These are phyloP conservation scores for Sugiyamaella lignohabitans DNA, from an alignment of 805 yeast genomes.

Conservation along the genomic window DNA sequence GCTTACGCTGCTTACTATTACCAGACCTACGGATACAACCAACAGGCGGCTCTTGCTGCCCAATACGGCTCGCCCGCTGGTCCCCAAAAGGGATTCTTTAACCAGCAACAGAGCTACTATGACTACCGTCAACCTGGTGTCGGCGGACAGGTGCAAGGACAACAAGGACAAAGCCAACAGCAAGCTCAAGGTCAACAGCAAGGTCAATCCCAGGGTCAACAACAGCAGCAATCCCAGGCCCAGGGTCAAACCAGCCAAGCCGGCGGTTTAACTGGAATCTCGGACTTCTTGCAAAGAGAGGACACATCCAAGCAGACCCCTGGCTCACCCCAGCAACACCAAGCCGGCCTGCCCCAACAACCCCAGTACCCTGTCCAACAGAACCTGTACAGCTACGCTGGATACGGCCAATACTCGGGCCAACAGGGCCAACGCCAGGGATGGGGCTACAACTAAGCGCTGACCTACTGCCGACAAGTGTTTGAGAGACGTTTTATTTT, in stretches of 20 bases:
- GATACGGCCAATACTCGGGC: conserved; percentile 24
- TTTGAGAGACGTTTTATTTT: background rate
- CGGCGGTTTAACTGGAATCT: conserved; percentile 18
- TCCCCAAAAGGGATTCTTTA: conserved; percentile 21
- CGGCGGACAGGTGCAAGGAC: conserved; percentile 9
- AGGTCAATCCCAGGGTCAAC: conserved; percentile 18
- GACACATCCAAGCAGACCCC: conserved; percentile 14
- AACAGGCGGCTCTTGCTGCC: conserved; percentile 22
- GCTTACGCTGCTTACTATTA: conserved; percentile 25
- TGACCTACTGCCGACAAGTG: background rate
- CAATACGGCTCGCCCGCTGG: conserved; percentile 18
- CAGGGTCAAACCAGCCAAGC: conserved; percentile 10
- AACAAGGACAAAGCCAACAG: conserved; percentile 2
- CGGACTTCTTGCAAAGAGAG: conserved; percentile 21
- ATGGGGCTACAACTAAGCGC: conserved; percentile 20
- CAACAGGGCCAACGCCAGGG: conserved; percentile 24
- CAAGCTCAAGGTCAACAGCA: conserved; percentile 17
- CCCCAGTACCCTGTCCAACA: conserved; percentile 22
- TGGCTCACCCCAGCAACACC: conserved; percentile 28
- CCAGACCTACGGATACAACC: conserved; percentile 24
- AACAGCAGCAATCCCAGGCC: conserved; percentile 20
- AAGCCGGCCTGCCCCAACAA: conserved; percentile 15
- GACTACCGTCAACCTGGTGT: conserved; percentile 14
- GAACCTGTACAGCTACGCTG: conserved; percentile 24
- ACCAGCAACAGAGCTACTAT: conserved; percentile 22